A percentile compares a stretch with the other conserved stretches of the same genome.
phyloP scores from a whole-genome alignment of 108 stramenopile genomes.

The Skeletonema costatum region DNA sequence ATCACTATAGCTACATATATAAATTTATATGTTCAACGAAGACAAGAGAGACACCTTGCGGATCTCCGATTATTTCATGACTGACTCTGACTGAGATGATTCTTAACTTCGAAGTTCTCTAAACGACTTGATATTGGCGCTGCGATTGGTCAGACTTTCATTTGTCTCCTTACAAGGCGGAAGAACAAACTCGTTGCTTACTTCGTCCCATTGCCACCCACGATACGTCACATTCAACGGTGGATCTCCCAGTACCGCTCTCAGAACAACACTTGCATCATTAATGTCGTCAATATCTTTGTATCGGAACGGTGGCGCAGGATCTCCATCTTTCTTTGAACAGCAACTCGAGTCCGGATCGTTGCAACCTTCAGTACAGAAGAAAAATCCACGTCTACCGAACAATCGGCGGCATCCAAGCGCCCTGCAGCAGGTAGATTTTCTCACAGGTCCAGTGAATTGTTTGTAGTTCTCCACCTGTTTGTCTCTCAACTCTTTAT shows the following conservation, averaged over 20 bases:
- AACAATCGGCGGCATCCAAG: conserved; percentile 54
- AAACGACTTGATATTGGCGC: neutral
- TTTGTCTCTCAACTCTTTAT: conserved; percentile 24
- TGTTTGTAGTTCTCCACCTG: conserved; percentile 43
- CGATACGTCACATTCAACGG: conserved; percentile 50
- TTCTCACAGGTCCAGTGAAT: conserved; percentile 48
- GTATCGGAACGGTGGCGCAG: conserved; percentile 47
- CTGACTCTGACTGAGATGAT: neutral
- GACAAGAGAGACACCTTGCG: too few species aligned
- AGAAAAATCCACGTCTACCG: conserved; percentile 49
- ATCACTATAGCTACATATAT: too few species aligned
- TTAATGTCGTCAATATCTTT: conserved; percentile 58
- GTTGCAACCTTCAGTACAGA: conserved; percentile 58
- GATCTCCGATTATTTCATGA: too few species aligned
- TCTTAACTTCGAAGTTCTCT: neutral
- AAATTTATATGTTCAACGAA: too few species aligned
- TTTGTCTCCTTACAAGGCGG: neutral
- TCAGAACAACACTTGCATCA: conserved; percentile 48
- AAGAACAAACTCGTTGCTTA: conserved; percentile 18
- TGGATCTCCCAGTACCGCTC: conserved; percentile 48
- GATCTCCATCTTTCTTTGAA: conserved; percentile 43
- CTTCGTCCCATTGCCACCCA: conserved; percentile 50
- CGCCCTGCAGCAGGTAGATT: conserved; percentile 36
- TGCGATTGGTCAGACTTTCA: neutral
- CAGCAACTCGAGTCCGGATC: conserved; percentile 18